Evolutionary conservation across 2,329 filamentous ascomycete genomes (phyloP).

Genomic region (Camptophora hylomeconis): DNA sequence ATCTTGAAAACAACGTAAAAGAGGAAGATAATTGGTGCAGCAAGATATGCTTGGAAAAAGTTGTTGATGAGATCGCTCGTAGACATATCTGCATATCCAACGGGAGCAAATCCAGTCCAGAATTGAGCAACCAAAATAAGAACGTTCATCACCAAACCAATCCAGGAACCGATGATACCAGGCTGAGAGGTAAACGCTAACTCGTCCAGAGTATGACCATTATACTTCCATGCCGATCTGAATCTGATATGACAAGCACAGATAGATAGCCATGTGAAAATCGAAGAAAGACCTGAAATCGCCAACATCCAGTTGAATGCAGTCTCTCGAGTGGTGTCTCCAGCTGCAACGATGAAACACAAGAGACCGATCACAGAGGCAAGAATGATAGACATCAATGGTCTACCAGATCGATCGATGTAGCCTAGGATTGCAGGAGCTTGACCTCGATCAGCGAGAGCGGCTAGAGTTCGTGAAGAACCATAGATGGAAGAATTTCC

Average conservation of each 20-base stretch:
- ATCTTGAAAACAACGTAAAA: conserved; percentile 35
- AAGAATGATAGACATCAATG: conserved; percentile 56
- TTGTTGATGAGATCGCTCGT: conserved; percentile 38
- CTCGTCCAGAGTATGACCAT: conserved; percentile 59
- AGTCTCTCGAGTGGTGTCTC: conserved; percentile 25
- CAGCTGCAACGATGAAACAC: conserved; percentile 57
- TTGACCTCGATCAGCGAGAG: conserved; percentile 74
- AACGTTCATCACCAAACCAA: conserved; percentile 63
- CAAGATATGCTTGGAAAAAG: conserved; percentile 55
- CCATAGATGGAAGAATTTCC: conserved; percentile 86
- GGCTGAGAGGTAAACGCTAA: conserved; percentile 71
- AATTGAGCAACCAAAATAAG: conserved; percentile 72
- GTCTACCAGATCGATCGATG: conserved; percentile 69
- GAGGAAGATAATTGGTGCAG: conserved; percentile 40
- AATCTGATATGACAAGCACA: conserved; percentile 77
- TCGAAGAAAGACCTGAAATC: conserved; percentile 56
- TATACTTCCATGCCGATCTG: conserved; percentile 59
- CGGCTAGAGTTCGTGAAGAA: conserved; percentile 76
- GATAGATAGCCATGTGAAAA: conserved; percentile 52
- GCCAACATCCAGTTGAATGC: conserved; percentile 66
- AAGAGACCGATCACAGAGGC: conserved; percentile 58
- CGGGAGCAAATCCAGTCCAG: conserved; percentile 72
- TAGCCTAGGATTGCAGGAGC: conserved; percentile 66
- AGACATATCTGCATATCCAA: conserved; percentile 35
- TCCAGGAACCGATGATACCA: conserved; percentile 65